A percentile compares a stretch with the other conserved stretches of the same genome.
Evolutionary conservation across 208 protist species (phyloP).

Genomic region (Leishmania mexicana): DNA sequence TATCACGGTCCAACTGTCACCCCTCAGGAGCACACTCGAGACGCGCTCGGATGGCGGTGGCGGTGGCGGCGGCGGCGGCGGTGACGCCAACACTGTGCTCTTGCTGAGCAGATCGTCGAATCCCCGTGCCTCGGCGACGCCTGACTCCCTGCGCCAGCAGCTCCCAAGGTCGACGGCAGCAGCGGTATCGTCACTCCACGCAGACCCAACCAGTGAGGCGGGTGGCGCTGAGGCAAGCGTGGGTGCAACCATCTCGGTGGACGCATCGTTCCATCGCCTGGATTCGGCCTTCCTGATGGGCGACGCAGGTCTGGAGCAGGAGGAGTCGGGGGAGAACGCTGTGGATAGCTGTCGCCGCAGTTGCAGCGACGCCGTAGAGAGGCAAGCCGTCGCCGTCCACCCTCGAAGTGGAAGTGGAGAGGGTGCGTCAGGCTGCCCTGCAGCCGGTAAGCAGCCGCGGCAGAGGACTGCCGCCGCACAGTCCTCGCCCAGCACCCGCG

Average conservation of each 20-base stretch:
- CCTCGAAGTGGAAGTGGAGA: background rate
- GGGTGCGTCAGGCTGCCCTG: background rate
- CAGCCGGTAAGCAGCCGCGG: background rate
- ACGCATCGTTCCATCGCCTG: conserved; percentile 29
- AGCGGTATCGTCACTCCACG: background rate
- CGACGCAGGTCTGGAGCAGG: conserved; percentile 4
- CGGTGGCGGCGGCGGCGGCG: background rate
- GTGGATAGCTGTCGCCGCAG: background rate
- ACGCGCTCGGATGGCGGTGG: background rate
- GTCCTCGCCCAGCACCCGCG: background rate
- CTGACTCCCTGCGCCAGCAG: background rate
- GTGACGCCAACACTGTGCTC: background rate
- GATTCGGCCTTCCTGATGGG: conserved; percentile 20
- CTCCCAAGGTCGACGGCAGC: background rate
- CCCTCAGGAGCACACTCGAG: background rate
- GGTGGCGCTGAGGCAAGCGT: background rate
- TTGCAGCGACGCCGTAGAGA: background rate
- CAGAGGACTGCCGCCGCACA: background rate
- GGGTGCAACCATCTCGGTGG: conserved; percentile 6
- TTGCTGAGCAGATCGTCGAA: background rate
- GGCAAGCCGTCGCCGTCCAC: background rate
- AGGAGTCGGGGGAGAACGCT: background rate
- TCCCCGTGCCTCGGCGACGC: background rate
- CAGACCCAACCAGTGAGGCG: background rate
- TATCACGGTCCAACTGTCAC: background rate